phyloP scores from a whole-genome alignment of 2,329 filamentous ascomycete species.

The Monilinia laxa region DNA sequence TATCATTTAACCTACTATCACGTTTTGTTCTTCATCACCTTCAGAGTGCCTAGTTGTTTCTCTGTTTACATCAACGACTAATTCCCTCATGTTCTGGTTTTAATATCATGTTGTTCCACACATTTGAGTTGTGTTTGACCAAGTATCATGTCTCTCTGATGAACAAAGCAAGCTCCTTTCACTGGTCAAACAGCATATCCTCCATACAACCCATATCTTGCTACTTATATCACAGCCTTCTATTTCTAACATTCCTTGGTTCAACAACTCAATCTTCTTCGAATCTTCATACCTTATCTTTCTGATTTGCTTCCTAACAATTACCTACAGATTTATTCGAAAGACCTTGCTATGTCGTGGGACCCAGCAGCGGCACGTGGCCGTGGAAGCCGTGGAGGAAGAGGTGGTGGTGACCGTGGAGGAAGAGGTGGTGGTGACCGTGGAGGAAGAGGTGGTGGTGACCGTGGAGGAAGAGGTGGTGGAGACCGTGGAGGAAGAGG shows the following conservation, averaged over 20 bases:
- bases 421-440: slow-evolving; percentile 11
- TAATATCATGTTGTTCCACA: background rate
- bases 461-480: background rate
- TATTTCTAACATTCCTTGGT: background rate
- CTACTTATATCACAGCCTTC: background rate
- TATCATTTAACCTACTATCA: background rate
- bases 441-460: slow-evolving; percentile 14
- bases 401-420: background rate
- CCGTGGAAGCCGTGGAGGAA: slow-evolving; percentile 10
- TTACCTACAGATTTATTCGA: background rate
- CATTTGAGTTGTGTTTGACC: background rate
- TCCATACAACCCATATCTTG: background rate
- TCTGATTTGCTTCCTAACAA: background rate
- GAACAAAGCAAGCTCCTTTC: background rate
- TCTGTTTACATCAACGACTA: background rate
- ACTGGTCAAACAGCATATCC: background rate
- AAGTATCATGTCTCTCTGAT: background rate
- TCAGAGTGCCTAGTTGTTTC: background rate
- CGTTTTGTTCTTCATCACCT: background rate
- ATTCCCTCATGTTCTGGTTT: background rate
- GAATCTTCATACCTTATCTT: background rate
- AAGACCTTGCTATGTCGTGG: slow-evolving; percentile 11
- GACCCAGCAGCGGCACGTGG: slow-evolving; percentile 3
- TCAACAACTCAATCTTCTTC: background rate
- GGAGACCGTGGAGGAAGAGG: background rate